Base-by-base conservation (phyloP, 2,329 filamentous ascomycete species). In the Colletotrichum sp. region DNA sequence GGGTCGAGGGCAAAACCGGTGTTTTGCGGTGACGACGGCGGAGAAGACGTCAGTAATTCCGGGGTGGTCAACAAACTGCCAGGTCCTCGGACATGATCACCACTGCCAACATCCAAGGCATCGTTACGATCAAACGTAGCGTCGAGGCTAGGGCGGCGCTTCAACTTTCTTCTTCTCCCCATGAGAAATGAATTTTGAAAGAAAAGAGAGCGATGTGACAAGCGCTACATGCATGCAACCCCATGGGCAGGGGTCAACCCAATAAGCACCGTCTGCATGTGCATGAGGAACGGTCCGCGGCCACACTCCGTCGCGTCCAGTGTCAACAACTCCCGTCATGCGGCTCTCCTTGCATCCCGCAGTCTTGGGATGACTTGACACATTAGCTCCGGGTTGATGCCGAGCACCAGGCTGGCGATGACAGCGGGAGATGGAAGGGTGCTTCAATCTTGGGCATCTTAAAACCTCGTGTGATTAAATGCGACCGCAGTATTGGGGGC, bases 271-370 rank as follows among this genome's bases (percentile, higher is more conserved):
- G 44, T 65, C 74, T 73, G 70, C 70, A 76, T 76, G 64, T 69
- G 74, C 74, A 76, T 69, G 64, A 73, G 73, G 70, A 73, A 73
- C 70, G 74, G 70, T 60, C 74, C 70, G 32, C 64, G 74, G 70
- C 63, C 24, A 36, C 69, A 72, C 69, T 57, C 63, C 63, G 55
- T 75, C 55, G 69, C 72, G 63, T 75, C 55, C 16, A 60, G 49
- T 36, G 57, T 71, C 24, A 52, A 44, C 62, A 64, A 24, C 26
- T 55, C 52, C 68, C 34, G 59, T 49, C 34, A 32, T 67, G 15
- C n/a, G 24, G n/a, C 16, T 65, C 36, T 55, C 55, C 32, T 21
- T 32, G 34, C 72, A 52, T 52, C n/a, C 59, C n/a, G 39, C 16
- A 26, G n/a, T 49, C 59, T 24, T 64, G 72, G 28, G 21, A 60